Base-by-base conservation (phyloP, 345 rosid species). In the Hibiscus tridactylites region DNA sequence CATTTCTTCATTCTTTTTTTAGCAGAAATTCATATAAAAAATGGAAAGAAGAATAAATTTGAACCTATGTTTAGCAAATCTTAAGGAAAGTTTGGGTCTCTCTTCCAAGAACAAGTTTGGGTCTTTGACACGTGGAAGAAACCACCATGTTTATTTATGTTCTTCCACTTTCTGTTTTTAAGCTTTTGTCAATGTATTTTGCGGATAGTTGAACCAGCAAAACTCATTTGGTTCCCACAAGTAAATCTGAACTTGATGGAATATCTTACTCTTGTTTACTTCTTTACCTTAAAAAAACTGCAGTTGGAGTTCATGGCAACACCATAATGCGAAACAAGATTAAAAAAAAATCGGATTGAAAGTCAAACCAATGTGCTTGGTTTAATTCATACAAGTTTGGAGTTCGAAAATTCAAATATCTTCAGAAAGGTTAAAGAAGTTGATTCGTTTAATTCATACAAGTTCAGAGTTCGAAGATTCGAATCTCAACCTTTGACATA, bases 11-110 rank as follows among this genome's bases (percentile, higher is more conserved):
- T 71, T 44, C 54, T 13, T 39, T 19, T 71, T 37, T 69, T 53
- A 21, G 44, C 60, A 68, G 47, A 68, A 31, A 68, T 49, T 44
- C 47, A 10, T 9, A 44, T 44, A 44, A 44, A 44, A 68, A 47
- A 31, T 49, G 53, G 3, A 33, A 54, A 53, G 24, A 37, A 21
- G 63, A 70, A 70, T 57, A 57, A 7, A 56, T 57, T 39, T 59
- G 42, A 24, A 60, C 54, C 56, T 71, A 71, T 39, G 11, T 61
- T 71, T 71, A 47, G 67, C 56, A 58, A 60, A 71, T 42, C 42
- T n/a, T 5, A 71, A 60, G 67, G 58, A 28, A 60, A 9, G 37
- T 42, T 13, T 24, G 54, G 57, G 4, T 1, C 6, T 39, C 8
- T 49, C 37, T 26, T 16, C 10, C 52, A 21, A 12, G 26, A 24